phyloP scores from a whole-genome alignment of 306 rosid genomes.

The Vigna reflexopilosa region DNA sequence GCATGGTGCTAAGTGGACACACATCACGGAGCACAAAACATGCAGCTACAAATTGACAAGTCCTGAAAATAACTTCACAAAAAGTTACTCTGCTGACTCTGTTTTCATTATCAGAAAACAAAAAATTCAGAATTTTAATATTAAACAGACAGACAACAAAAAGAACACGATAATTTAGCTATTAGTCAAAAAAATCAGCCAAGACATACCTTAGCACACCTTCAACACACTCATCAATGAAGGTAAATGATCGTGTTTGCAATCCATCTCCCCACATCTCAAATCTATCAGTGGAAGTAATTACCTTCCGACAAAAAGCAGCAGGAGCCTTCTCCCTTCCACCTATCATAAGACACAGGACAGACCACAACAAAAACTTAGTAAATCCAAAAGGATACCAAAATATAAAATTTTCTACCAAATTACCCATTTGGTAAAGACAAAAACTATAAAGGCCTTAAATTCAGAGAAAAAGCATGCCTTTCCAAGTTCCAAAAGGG shows the following conservation, averaged over 20 bases:
- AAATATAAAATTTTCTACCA: neutral
- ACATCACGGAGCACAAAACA: neutral
- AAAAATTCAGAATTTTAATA: slow-evolving; percentile 3
- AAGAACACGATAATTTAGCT: slow-evolving; percentile 19
- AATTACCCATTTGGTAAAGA: slow-evolving; percentile 20
- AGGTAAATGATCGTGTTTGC: slow-evolving; percentile 95
- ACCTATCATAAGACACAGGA: slow-evolving; percentile 58
- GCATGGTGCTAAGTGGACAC: neutral
- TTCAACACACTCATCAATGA: slow-evolving; percentile 98
- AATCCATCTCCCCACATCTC: slow-evolving; percentile 99
- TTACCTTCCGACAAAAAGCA: slow-evolving; percentile 92
- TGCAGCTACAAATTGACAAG: neutral
- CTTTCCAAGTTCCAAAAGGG: slow-evolving; percentile 99
- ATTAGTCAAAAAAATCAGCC: slow-evolving; percentile 21
- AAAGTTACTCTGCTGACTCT: neutral
- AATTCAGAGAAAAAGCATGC: slow-evolving; percentile 50
- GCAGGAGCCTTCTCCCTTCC: slow-evolving; percentile 99
- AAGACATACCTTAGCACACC: slow-evolving; percentile 86
- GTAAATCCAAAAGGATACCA: slow-evolving; percentile 33
- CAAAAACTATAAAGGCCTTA: slow-evolving; percentile 16
- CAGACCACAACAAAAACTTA: slow-evolving; percentile 29
- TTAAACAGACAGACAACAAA: neutral
- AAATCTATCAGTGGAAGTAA: slow-evolving; percentile 78
- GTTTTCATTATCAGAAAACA: slow-evolving; percentile 17
- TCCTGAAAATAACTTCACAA: slow-evolving; percentile 6